Percentiles rank a stretch among this genome's conserved stretches.
Evolutionary conservation across 805 yeast genomes (phyloP).

Genomic region (Sungouiozyma intestinalis): DNA sequence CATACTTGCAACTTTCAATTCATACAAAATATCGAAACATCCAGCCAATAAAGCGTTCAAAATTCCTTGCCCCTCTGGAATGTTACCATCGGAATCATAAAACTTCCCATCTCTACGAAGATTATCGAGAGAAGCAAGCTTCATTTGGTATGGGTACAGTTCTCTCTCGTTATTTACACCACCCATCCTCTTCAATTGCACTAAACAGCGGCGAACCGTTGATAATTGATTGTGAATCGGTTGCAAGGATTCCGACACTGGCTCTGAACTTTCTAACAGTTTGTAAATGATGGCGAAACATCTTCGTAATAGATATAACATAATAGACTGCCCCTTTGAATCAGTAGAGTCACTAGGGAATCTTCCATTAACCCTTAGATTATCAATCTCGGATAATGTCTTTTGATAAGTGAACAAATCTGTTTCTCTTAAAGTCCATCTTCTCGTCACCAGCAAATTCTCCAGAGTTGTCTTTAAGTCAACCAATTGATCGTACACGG

Average conservation of each 20-base stretch:
- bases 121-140: conserved; percentile 81
- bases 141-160: conserved; percentile 91
- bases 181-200: conserved; percentile 87
- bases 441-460: conserved; percentile 75
- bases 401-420: conserved; percentile 81
- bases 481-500: conserved; percentile 52
- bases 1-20: conserved; percentile 75
- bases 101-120: conserved; percentile 86
- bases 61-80: conserved; percentile 98
- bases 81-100: conserved; percentile 63
- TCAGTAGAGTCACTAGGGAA: conserved; percentile 33
- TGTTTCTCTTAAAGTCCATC: conserved; percentile 97
- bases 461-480: conserved; percentile 66
- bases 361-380: conserved; percentile 51
- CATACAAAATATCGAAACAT: conserved; percentile 89
- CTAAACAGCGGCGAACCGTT: conserved; percentile 80
- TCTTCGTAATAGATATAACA: conserved; percentile 72
- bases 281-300: conserved; percentile 87
- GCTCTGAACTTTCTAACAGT: conserved; percentile 84
- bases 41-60: conserved; percentile 82
- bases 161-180: conserved; percentile 84
- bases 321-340: conserved; percentile 48
- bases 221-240: conserved; percentile 89
- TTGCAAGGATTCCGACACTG: conserved; percentile 87
- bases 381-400: conserved; percentile 63